Percentiles rank a stretch among this genome's conserved stretches.
phyloP scores from a whole-genome alignment of 1,139 yeast genomes.

The Hyphopichia fennica region DNA sequence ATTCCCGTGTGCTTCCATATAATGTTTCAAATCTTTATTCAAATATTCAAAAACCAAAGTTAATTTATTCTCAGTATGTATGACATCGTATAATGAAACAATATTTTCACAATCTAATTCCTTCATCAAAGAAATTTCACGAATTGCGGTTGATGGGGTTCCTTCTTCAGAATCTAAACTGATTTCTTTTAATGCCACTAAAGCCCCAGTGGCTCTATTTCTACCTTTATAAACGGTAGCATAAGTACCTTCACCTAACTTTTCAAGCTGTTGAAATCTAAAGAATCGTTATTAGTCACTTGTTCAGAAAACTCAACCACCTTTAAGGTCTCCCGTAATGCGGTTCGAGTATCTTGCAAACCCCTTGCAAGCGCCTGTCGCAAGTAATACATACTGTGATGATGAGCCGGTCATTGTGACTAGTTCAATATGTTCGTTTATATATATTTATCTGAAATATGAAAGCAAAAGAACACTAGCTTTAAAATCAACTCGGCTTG shows the following conservation, averaged over 20 bases:
- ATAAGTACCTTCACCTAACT: conserved; percentile 96
- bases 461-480: no score
- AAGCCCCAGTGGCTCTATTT: conserved; percentile 85
- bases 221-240: conserved; percentile 98
- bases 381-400: conserved; percentile 31
- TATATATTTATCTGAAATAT: not conserved
- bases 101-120: conserved; percentile 94
- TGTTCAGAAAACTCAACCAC: no score
- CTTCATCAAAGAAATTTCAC: conserved; percentile 95
- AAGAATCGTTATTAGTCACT: conserved; percentile 2
- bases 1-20: conserved; percentile 87
- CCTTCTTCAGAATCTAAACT: conserved; percentile 96
- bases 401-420: conserved; percentile 15
- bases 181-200: conserved; percentile 93
- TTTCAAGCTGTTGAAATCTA: conserved; percentile 67
- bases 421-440: not conserved
- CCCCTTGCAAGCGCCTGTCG: not conserved
- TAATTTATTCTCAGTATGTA: conserved; percentile 93
- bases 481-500: no score
- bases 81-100: conserved; percentile 89
- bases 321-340: no score
- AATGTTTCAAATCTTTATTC: conserved; percentile 92
- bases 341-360: no score
- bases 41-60: conserved; percentile 90
- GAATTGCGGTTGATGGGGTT: conserved; percentile 95